These are phyloP conservation scores for Phoma sp. DNA, from an alignment of 2,329 filamentous ascomycete genomes.

Conservation along the genomic window DNA sequence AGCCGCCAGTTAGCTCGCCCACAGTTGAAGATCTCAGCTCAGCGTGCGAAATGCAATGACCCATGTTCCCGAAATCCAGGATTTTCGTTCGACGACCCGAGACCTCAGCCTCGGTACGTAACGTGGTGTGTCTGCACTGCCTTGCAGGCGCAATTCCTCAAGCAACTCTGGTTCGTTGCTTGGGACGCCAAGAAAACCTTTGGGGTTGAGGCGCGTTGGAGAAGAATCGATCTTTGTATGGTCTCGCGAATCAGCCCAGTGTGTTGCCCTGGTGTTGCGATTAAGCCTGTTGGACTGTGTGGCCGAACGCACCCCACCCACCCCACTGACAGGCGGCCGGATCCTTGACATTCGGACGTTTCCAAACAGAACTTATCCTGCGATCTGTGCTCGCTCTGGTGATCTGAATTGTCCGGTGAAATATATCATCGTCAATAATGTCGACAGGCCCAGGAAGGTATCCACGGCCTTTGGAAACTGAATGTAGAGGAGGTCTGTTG, in stretches of 20 bases:
- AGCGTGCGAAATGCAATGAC: neutral
- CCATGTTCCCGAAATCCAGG: neutral
- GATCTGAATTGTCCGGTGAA: neutral
- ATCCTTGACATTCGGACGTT: neutral
- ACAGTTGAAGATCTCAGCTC: neutral
- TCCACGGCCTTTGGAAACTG: neutral
- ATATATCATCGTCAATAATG: neutral
- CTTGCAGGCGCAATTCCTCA: neutral
- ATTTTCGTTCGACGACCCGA: slow-evolving; percentile 11
- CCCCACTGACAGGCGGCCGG: neutral
- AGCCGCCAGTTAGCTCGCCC: slow-evolving; percentile 1
- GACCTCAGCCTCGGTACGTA: slow-evolving; percentile 17
- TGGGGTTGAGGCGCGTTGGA: neutral
- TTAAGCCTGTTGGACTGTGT: neutral
- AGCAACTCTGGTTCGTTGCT: neutral
- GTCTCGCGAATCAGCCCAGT: neutral
- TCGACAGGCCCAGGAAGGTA: neutral
- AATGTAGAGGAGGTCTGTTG: neutral
- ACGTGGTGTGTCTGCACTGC: slow-evolving; percentile 3
- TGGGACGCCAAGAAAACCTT: neutral
- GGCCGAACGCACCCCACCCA: slow-evolving; percentile 3
- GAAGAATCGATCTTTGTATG: neutral
- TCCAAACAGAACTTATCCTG: neutral
- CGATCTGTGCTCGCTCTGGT: neutral
- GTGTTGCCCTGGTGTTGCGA: slow-evolving; percentile 3